Base-by-base conservation (phyloP, 2,329 filamentous ascomycete genomes). In the Aspergillus sp. region DNA sequence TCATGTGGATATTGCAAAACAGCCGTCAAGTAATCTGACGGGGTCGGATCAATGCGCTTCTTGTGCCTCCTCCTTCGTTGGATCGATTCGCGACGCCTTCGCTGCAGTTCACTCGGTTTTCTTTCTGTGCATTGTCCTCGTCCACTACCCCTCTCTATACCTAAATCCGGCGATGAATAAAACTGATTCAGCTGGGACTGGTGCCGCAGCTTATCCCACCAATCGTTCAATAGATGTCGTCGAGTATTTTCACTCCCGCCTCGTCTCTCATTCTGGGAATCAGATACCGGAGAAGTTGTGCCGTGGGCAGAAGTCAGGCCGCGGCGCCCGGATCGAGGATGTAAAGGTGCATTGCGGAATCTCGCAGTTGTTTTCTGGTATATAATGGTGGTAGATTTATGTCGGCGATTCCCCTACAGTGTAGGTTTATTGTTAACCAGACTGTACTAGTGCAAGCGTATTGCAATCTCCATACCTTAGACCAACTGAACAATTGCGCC, bases 1-100 rank as follows among this genome's bases (percentile, higher is more conserved):
- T 20, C 20, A 23, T 20, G 27, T 12, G 43, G 33, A 30, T 57
- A 59, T 39, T 55, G 57, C n/a, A 68, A 55, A 6, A 55, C 57
- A 51, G 61, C 56, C 5, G 60, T 50, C 20, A 68, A 57, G 42
- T 63, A 64, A 45, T 65, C 57, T 9, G 63, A 60, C 13, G 64
- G 64, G 3, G 60, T 65, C 9, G 56, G 56, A 13, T 44, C 27
- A 17, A 33, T 39, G 3, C 41, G 10, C 12, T 15, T 17, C 35
- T 9, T 15, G 33, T 17, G 41, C 9, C 6, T 20, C 25, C 19
- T 43, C 15, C 22, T 39, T 32, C 27, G 22, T 20, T 19, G 17
- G 7, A 12, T 3, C 10, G 19, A 39, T 19, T 17, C 4, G 9
- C 15, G 10, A 39, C 15, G 10, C 17, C 10, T 17, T 20, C 37